These are phyloP conservation scores for Petasospora rhodanensis DNA, from an alignment of 1,139 yeast genomes.

Conservation along the genomic window DNA sequence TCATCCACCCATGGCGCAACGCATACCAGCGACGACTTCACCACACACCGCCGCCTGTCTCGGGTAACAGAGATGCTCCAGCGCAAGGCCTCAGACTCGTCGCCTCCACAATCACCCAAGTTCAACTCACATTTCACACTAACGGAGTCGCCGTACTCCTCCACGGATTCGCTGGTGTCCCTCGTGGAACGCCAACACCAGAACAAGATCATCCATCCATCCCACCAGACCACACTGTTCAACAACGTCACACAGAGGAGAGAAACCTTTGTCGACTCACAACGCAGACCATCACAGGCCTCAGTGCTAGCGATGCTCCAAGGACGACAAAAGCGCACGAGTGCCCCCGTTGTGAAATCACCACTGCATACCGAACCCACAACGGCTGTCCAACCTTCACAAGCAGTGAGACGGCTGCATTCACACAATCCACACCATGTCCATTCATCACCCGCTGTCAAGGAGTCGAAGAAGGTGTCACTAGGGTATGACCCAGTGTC, in stretches of 20 bases:
- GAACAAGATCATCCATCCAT: constrained; percentile 36
- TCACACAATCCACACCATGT: constrained; percentile 24
- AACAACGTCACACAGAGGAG: background rate
- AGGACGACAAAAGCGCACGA: constrained; percentile 6
- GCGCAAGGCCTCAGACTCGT: constrained; percentile 12
- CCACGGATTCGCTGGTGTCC: constrained; percentile 35
- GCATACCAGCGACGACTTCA: constrained; percentile 1
- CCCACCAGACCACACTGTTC: constrained; percentile 31
- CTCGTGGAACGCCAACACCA: constrained; percentile 34
- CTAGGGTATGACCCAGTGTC: constrained; percentile 88
- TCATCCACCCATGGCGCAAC: too few relatives aligned
- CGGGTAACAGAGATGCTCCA: constrained; percentile 19
- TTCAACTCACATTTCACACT: constrained; percentile 7
- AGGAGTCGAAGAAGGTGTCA: constrained; percentile 77
- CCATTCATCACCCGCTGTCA: constrained; percentile 43
- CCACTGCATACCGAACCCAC: constrained; percentile 13
- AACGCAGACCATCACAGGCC: constrained; percentile 14
- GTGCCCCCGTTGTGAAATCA: constrained; percentile 13
- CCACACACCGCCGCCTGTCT: constrained; percentile 12
- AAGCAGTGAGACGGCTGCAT: constrained; percentile 20
- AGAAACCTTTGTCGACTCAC: constrained; percentile 4
- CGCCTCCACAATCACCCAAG: constrained; percentile 16
- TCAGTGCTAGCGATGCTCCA: constrained; percentile 14
- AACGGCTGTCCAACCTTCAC: too few relatives aligned
- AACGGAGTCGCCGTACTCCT: constrained; percentile 28